Percentiles rank a stretch among this genome's conserved stretches.
phyloP scores from a whole-genome alignment of 2,329 filamentous ascomycete genomes.

The Cucurbitaria berberidis region DNA sequence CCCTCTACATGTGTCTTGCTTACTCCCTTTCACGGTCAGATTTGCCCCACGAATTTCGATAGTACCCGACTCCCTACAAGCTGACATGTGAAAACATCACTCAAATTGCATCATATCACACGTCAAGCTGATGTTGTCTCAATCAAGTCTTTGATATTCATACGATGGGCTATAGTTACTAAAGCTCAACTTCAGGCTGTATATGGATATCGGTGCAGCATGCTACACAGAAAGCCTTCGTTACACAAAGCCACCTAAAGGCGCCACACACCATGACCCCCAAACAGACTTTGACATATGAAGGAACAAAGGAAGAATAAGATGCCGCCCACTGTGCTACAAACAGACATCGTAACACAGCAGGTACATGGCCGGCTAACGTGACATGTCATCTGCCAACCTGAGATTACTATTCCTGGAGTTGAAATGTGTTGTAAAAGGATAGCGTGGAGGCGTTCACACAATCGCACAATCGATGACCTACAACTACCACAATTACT shows the following conservation, averaged over 20 bases:
- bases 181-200: not conserved
- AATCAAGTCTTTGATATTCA: not conserved
- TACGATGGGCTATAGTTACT: not conserved
- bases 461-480: too few relatives aligned
- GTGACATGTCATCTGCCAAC: not conserved
- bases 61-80: not conserved
- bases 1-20: not conserved
- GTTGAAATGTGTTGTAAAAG: too few relatives aligned
- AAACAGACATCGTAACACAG: not conserved
- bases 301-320: not conserved
- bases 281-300: not conserved
- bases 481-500: too few relatives aligned
- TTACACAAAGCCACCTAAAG: not conserved
- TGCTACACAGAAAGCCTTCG: not conserved
- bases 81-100: not conserved
- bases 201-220: not conserved
- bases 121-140: not conserved
- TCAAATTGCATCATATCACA: not conserved
- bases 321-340: not conserved
- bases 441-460: too few relatives aligned
- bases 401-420: too few relatives aligned
- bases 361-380: not conserved
- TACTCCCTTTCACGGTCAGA: not conserved
- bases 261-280: not conserved
- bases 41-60: not conserved